Percentiles rank a stretch among this genome's conserved stretches.
Conservation (phyloP, 495 filamentous ascomycete species). For the Zalerion maritima region DNA sequence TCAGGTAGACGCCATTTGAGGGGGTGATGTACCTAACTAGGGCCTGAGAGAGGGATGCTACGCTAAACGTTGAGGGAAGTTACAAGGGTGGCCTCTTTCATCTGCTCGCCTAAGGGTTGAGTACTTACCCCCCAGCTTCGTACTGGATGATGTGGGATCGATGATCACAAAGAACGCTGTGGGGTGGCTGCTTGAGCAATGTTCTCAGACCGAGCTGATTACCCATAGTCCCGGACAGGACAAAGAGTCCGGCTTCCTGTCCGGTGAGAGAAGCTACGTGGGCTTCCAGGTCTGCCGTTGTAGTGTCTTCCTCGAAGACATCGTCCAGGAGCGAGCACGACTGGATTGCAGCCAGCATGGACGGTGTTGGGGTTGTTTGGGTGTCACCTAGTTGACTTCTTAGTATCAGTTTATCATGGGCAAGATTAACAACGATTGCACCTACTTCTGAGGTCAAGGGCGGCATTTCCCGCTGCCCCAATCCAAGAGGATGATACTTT, state of each 20-base stretch:
- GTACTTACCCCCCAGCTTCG: conserved; percentile 53
- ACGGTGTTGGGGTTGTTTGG: conserved; percentile 68
- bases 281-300: conserved; percentile 56
- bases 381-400: conserved; percentile 58
- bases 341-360: conserved; percentile 59
- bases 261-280: conserved; percentile 55
- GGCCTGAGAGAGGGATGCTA: conserved; percentile 45
- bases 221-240: conserved; percentile 84
- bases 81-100: not conserved
- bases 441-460: conserved; percentile 29
- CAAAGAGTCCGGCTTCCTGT: conserved; percentile 61
- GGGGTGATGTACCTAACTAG: conserved; percentile 43
- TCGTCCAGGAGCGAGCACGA: conserved; percentile 57
- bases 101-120: too few species aligned
- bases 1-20: conserved; percentile 55
- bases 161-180: conserved; percentile 54
- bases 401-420: conserved; percentile 1
- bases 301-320: conserved; percentile 70
- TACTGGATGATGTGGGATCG: conserved; percentile 51
- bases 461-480: conserved; percentile 26
- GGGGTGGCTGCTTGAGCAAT: conserved; percentile 53
- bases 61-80: conserved; percentile 13
- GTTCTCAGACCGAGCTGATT: conserved; percentile 62
- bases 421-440: conserved; percentile 1
- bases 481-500: too few species aligned